Evolutionary conservation across 768 basidiomycete genomes (phyloP).

Genomic region (Boletus speciosus): DNA sequence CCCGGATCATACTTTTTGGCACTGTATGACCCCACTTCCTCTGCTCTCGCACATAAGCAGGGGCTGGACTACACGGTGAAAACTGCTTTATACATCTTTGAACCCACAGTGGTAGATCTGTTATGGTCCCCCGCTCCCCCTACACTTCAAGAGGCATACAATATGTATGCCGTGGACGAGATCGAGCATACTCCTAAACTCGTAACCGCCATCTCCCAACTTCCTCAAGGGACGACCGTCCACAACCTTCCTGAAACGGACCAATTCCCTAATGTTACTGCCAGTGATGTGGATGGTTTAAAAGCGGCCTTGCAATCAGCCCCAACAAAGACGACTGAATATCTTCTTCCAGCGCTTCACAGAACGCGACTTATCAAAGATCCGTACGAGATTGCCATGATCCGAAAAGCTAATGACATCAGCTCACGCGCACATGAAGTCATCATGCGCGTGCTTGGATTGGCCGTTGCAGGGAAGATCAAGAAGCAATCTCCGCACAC

Average conservation of each 20-base stretch:
- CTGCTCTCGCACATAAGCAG: slow-evolving; percentile 29
- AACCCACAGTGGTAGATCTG: slow-evolving; percentile 64
- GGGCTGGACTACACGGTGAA: slow-evolving; percentile 36
- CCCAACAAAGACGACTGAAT: slow-evolving; percentile 27
- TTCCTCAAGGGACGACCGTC: slow-evolving; percentile 52
- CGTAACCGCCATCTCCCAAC: slow-evolving; percentile 41
- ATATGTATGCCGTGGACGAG: slow-evolving; percentile 57
- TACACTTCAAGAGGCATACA: slow-evolving; percentile 53
- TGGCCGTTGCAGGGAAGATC: slow-evolving; percentile 59
- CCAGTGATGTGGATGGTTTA: slow-evolving; percentile 8
- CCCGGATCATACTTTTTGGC: slow-evolving; percentile 69
- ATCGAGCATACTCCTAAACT: slow-evolving; percentile 51
- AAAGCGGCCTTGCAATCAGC: background rate
- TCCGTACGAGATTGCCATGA: slow-evolving; percentile 64
- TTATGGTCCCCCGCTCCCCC: slow-evolving; percentile 91
- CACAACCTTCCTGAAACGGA: slow-evolving; percentile 55
- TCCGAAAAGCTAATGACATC: slow-evolving; percentile 79
- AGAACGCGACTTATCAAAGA: slow-evolving; percentile 78
- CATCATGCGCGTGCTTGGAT: slow-evolving; percentile 87
- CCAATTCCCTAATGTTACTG: slow-evolving; percentile 18
- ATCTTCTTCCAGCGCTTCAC: slow-evolving; percentile 79
- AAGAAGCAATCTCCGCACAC: slow-evolving; percentile 37
- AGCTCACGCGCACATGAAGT: slow-evolving; percentile 87
- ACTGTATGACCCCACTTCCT: slow-evolving; percentile 42
- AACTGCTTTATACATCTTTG: slow-evolving; percentile 74